Conservation (phyloP, 768 basidiomycete genomes). For the Mycena crocata region DNA sequence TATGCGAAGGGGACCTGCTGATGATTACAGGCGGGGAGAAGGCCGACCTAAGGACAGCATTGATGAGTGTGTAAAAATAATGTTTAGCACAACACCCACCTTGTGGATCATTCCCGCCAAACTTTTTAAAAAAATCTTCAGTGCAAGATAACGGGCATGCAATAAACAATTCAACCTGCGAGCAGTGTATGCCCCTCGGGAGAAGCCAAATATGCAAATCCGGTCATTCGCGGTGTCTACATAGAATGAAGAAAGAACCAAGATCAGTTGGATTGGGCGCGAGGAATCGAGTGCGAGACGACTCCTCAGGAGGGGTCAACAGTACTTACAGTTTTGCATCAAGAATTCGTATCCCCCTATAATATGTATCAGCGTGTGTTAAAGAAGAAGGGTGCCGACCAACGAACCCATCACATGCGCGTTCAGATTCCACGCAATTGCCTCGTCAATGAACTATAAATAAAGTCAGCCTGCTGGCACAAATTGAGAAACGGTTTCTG, state of each 20-base stretch:
- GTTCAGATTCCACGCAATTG: conserved; percentile 60
- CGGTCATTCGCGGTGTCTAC: conserved; percentile 52
- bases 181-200: conserved; percentile 74
- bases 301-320: background rate
- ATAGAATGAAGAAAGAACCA: background rate
- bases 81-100: conserved; percentile 50
- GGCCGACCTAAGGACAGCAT: conserved; percentile 52
- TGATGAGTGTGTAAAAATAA: background rate
- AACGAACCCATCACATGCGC: conserved; percentile 62
- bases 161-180: conserved; percentile 53
- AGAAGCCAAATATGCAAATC: conserved; percentile 62
- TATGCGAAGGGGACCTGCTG: conserved; percentile 18
- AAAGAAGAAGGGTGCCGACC: no score
- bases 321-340: conserved; percentile 65
- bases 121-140: background rate
- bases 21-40: conserved; percentile 63
- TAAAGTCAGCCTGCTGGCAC: no score
- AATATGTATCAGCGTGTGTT: no score
- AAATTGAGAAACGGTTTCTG: no score
- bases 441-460: conserved; percentile 54
- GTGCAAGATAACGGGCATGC: background rate
- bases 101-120: conserved; percentile 62
- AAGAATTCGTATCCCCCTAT: conserved; percentile 68
- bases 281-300: no score
- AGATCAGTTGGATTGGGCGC: background rate